A percentile compares a stretch with the other conserved stretches of the same genome.
Conservation (phyloP, 108 stramenopile genomes). For the Mediolabrus comicus region DNA sequence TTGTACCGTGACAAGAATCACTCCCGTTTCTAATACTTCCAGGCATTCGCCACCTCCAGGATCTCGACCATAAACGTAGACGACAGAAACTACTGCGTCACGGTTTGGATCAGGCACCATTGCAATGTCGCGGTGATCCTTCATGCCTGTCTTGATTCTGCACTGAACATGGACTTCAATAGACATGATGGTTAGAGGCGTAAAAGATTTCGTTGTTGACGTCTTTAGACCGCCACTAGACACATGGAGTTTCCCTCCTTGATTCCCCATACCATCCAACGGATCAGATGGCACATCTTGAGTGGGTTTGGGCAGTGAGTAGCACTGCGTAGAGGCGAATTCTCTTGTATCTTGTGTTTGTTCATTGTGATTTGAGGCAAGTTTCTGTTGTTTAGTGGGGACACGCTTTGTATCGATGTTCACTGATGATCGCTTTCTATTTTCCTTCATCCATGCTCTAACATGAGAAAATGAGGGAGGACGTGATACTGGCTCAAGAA, state of each 20-base stretch:
- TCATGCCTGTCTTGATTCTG: slow-evolving; percentile 55
- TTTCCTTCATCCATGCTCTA: slow-evolving; percentile 39
- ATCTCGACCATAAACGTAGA: slow-evolving; percentile 69
- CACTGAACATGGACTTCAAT: slow-evolving; percentile 89
- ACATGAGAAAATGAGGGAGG: slow-evolving; percentile 51
- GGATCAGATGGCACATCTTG: slow-evolving; percentile 44
- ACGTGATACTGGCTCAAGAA: slow-evolving; percentile 45
- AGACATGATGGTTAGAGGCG: slow-evolving; percentile 80
- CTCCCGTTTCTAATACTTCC: slow-evolving; percentile 68
- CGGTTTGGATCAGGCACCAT: slow-evolving; percentile 74
- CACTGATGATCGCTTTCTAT: slow-evolving; percentile 8
- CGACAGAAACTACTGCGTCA: slow-evolving; percentile 71
- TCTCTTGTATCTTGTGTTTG: slow-evolving; percentile 11
- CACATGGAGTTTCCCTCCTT: slow-evolving; percentile 74
- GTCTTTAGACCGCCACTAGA: slow-evolving; percentile 82
- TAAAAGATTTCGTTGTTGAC: slow-evolving; percentile 46
- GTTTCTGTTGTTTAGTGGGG: slow-evolving; percentile 1
- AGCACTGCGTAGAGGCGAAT: slow-evolving; percentile 33
- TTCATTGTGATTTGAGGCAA: not conserved
- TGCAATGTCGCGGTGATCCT: slow-evolving; percentile 72
- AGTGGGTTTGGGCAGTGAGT: slow-evolving; percentile 29
- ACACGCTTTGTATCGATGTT: not conserved
- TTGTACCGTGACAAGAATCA: slow-evolving; percentile 60
- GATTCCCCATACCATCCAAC: slow-evolving; percentile 71
- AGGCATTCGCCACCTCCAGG: slow-evolving; percentile 83